These are phyloP conservation scores for Isochrysis galbana DNA, from an alignment of 78 protist species.

Conservation along the genomic window DNA sequence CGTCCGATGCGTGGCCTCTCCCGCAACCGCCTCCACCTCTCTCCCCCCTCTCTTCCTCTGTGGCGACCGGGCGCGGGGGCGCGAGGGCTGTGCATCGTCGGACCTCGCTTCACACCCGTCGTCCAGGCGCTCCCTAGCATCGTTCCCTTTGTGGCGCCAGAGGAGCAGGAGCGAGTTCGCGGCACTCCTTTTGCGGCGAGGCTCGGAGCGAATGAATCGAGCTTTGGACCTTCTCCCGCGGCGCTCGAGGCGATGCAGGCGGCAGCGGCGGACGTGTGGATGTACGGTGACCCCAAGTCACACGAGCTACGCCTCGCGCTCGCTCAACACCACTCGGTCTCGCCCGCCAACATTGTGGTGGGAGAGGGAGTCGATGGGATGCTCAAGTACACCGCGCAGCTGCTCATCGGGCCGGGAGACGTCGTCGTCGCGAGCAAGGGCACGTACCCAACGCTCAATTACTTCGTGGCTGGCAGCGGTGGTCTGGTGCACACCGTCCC, in stretches of 20 bases:
- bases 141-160: conserved; percentile 8
- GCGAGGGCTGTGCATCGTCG: too few species aligned
- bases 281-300: not conserved
- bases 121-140: not conserved
- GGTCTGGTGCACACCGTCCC: not conserved
- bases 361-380: not conserved
- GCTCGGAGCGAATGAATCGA: not conserved
- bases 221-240: not conserved
- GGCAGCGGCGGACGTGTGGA: not conserved
- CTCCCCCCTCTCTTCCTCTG: too few species aligned
- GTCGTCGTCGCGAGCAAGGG: not conserved
- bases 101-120: not conserved
- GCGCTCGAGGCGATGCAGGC: not conserved
- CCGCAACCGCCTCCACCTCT: too few species aligned
- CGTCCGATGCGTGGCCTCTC: too few species aligned
- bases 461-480: not conserved
- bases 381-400: not conserved
- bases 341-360: not conserved
- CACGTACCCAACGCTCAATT: conserved; percentile 10
- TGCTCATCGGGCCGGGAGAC: conserved; percentile 7
- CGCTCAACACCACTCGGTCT: not conserved
- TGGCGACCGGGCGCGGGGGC: too few species aligned
- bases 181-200: not conserved
- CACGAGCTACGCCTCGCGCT: not conserved
- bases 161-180: not conserved